Conservation (phyloP, 768 basidiomycete genomes). For the Suillus brevipes region DNA sequence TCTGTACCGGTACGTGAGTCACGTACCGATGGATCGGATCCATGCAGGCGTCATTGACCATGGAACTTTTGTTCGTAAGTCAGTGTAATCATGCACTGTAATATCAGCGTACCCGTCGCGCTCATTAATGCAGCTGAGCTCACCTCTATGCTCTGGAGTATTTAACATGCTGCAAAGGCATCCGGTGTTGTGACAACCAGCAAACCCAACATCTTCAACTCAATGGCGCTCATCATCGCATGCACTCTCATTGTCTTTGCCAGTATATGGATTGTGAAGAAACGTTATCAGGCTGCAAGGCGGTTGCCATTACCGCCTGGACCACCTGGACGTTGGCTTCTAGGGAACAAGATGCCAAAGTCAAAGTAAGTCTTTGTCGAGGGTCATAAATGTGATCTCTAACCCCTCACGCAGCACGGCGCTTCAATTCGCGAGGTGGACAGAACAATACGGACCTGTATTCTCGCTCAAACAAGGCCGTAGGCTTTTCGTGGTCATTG, state of each 20-base stretch:
- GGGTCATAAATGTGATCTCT: neutral
- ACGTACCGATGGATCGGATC: neutral
- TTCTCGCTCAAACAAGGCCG: slow-evolving; percentile 53
- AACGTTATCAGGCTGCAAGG: neutral
- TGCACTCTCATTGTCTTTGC: neutral
- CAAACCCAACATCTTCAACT: neutral
- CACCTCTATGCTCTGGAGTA: neutral
- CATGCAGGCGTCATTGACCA: no score
- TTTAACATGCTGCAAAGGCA: neutral
- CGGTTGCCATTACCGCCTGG: slow-evolving; percentile 25
- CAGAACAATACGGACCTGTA: slow-evolving; percentile 58
- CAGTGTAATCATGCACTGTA: neutral
- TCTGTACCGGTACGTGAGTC: neutral
- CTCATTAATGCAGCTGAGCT: neutral
- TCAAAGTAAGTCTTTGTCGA: slow-evolving; percentile 24
- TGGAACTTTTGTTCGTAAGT: neutral
- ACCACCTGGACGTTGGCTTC: slow-evolving; percentile 26
- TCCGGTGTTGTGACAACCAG: neutral
- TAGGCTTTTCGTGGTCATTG: slow-evolving; percentile 21
- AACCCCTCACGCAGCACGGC: neutral
- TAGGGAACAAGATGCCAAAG: slow-evolving; percentile 21
- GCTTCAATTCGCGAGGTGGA: slow-evolving; percentile 51
- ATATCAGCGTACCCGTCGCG: neutral
- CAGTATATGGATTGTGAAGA: neutral
- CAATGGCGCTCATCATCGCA: neutral